Evolutionary conservation across 345 rosid genomes (phyloP), one percentile per base, ranked within the genome.

Genomic region (Microcos paniculata): DNA sequence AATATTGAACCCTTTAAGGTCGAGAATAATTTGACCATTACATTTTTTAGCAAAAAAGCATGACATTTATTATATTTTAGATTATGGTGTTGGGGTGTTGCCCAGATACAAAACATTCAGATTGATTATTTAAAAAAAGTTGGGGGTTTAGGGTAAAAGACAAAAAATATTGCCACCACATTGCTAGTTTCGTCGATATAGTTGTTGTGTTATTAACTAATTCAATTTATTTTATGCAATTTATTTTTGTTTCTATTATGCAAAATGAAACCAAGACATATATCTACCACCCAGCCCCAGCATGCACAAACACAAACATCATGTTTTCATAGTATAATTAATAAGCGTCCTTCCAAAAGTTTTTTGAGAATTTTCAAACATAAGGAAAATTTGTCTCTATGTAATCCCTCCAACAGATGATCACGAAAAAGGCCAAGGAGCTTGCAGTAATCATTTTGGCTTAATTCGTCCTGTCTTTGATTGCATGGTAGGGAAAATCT

Each of bases 121-220:
- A 70, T 52, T 7, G 31, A 51, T 35, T 14, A 43, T 58, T 43
- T 43, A 40, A 72, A 42, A 58, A 58, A 57, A 21, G 21, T 72
- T 42, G 42, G 58, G 8, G 66, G 26, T 26, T 40, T 16, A 15
- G 8, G 24, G 16, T 42, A 58, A 16, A 15, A 28, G 42, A 58
- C 42, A 24, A 72, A 45, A 23, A 1, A 4, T 15, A 11, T 42
- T 18, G 43, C 52, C 23, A 42, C 53, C 42, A 35, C 24, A 45
- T 71, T 23, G 33, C 15, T 38, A 26, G 65, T 11, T 52, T 11
- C 14, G 9, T 43, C 49, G 13, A 24, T 57, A 56, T 51, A 21
- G 40, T 42, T 72, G 76, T 24, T 57, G 53, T 43, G 18, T 26
- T 58, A 33, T 72, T 28, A 72, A 58, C 53, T 19, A 31, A 49